Conservation (phyloP, 129 eudicot genomes). For the Oenanthe sinensis region DNA sequence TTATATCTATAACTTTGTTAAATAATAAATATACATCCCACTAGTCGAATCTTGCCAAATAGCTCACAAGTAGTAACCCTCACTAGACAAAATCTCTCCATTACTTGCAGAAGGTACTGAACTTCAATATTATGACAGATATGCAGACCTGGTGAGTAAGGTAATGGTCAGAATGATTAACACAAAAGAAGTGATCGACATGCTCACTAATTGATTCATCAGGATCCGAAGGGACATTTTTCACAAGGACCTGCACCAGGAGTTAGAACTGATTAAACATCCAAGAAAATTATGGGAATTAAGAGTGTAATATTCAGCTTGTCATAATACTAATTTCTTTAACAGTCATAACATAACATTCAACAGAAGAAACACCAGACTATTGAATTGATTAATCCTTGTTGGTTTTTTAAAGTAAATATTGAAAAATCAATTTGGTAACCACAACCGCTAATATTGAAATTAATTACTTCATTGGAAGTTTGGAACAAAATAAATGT, state of each 20-base stretch:
- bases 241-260: constrained; percentile 73
- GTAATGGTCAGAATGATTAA: constrained; percentile 83
- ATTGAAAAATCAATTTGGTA: not conserved
- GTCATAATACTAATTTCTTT: not conserved
- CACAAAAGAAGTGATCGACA: constrained; percentile 92
- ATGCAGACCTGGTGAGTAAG: constrained; percentile 69
- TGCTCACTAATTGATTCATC: constrained; percentile 92
- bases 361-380: not conserved
- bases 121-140: constrained; percentile 1
- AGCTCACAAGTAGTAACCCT: not conserved
- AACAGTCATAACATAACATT: not conserved
- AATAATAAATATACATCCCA: not conserved
- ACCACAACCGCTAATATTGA: not conserved
- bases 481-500: not conserved
- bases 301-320: not conserved
- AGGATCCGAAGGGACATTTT: constrained; percentile 83
- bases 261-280: constrained; percentile 1
- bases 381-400: not conserved
- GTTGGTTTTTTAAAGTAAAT: not conserved
- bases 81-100: not conserved
- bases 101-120: not conserved
- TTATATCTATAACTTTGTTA: not conserved
- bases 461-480: not conserved
- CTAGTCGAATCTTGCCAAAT: not conserved
- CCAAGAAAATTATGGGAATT: constrained; percentile 3